Base-by-base conservation (phyloP, 768 basidiomycete genomes). In the Leccinum longicurvipes region DNA sequence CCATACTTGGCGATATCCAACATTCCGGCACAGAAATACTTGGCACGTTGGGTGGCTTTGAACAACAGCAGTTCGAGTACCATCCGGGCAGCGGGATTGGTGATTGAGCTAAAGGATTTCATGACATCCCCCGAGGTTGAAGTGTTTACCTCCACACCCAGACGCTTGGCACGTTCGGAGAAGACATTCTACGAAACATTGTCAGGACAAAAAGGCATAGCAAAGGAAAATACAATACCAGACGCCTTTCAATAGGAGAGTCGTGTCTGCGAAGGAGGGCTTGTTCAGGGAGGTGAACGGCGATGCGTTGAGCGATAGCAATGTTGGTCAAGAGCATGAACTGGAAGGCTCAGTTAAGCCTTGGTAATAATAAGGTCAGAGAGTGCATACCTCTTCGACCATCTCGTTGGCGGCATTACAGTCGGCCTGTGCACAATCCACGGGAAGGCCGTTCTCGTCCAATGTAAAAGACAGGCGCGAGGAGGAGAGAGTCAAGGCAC, bases 11-110 rank as follows among this genome's bases (percentile, higher is more conserved):
- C 93, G 66, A 99, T 99, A 72, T 99, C 97, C 63, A 99, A 78
- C 96, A 98, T 98, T 60, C 97, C 97, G 24, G 94, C 84, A 68
- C 97, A 99, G 85, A 98, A 98, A 74, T 99, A 99, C 72, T 94
- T 95, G 62, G 97, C 93, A 50, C 87, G 83, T 57, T 93, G 89
- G 58, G 94, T 98, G n/a, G 93, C 88, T 73, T 97, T 97, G 70
- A 83, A 85, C 15, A 86, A 85, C 41, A 98, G 77, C 31, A 97
- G 69, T 71, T 94, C 86, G 10, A 99, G 76, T n/a, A 94, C 79
- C 49, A 82, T 75, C 54, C 85, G 86, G 55, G 87, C 87, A 51
- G 85, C 84, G 8, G 86, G 83, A 59, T 95, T 84, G 39, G 79
- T 67, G 57, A 98, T 79, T 8, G 77, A 74, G n/a, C 88, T 75